These are phyloP conservation scores for Pythium periplocum DNA, from an alignment of 352 stramenopile species.

Conservation along the genomic window DNA sequence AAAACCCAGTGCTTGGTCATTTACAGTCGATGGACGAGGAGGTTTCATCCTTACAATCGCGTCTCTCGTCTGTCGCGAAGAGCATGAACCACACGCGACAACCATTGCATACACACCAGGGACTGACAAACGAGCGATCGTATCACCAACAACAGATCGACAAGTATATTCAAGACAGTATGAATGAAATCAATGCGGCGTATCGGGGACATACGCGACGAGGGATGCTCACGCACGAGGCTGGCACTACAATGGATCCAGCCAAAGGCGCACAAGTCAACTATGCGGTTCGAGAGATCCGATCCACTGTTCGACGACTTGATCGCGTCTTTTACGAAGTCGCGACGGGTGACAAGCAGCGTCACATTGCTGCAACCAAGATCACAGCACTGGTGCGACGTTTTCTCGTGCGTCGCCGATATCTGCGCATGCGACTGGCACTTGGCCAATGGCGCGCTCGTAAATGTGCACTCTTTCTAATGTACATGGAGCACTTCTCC, in stretches of 20 bases:
- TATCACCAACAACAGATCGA: slow-evolving; percentile 37
- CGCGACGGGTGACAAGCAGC: slow-evolving; percentile 66
- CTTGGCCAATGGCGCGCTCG: slow-evolving; percentile 49
- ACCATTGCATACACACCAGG: neutral
- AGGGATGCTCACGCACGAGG: neutral
- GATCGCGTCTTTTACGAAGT: slow-evolving; percentile 79
- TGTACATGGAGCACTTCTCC: slow-evolving; percentile 58
- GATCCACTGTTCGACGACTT: slow-evolving; percentile 53
- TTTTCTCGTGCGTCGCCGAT: slow-evolving; percentile 50
- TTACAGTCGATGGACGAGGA: slow-evolving; percentile 22
- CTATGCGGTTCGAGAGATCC: slow-evolving; percentile 51
- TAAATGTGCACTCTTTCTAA: slow-evolving; percentile 31
- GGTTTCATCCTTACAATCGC: slow-evolving; percentile 20
- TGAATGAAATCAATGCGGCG: slow-evolving; percentile 32
- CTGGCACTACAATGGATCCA: slow-evolving; percentile 15
- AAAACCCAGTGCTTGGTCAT: slow-evolving; percentile 4
- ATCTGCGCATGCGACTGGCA: slow-evolving; percentile 29
- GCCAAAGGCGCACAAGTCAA: slow-evolving; percentile 45
- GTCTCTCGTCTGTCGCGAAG: slow-evolving; percentile 13
- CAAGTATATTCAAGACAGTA: slow-evolving; percentile 40
- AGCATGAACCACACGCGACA: neutral
- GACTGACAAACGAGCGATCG: neutral
- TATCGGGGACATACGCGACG: slow-evolving; percentile 4
- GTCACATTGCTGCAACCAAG: slow-evolving; percentile 59
- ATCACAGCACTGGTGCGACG: slow-evolving; percentile 47